phyloP scores from a whole-genome alignment of 2,329 filamentous ascomycete genomes.

The Chrysosphaeria jannelii region DNA sequence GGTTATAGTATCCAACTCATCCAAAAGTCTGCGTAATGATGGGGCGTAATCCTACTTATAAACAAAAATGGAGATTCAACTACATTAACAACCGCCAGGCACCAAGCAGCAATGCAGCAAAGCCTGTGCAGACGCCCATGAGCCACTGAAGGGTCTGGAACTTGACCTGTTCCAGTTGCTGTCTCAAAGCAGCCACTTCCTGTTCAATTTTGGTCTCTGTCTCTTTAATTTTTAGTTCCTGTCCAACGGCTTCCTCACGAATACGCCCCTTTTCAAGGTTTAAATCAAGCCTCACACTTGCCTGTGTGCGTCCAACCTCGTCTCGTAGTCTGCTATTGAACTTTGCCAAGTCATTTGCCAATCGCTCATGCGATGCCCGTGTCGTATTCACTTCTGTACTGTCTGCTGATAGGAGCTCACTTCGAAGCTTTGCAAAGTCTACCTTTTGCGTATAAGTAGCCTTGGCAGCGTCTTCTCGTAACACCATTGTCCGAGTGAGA shows the following conservation, averaged over 20 bases:
- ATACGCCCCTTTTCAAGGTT: conserved; percentile 95
- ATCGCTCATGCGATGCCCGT: conserved; percentile 62
- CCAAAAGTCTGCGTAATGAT: conserved; percentile 1
- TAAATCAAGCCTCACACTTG: conserved; percentile 68
- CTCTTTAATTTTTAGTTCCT: conserved; percentile 96
- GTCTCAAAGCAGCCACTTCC: conserved; percentile 67
- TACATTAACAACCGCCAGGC: conserved; percentile 40
- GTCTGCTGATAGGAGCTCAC: conserved; percentile 74
- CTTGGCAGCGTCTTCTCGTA: conserved; percentile 72
- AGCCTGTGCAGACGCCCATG: conserved; percentile 53
- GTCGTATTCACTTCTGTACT: conserved; percentile 75
- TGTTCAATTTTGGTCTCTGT: conserved; percentile 97
- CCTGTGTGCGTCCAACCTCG: conserved; percentile 83
- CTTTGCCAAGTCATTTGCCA: conserved; percentile 87
- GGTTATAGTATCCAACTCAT: conserved; percentile 3
- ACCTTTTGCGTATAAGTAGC: conserved; percentile 69
- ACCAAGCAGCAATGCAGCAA: conserved; percentile 35
- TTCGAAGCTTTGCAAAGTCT: conserved; percentile 89
- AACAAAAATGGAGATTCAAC: neutral
- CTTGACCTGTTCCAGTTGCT: conserved; percentile 90
- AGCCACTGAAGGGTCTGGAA: conserved; percentile 96
- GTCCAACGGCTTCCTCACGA: conserved; percentile 78
- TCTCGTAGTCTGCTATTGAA: conserved; percentile 68
- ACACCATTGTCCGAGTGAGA: conserved; percentile 87
- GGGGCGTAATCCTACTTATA: too few species aligned